A percentile compares a stretch with the other conserved stretches of the same genome.
Conservation (phyloP, 768 basidiomycete genomes). For the Imleria badia region DNA sequence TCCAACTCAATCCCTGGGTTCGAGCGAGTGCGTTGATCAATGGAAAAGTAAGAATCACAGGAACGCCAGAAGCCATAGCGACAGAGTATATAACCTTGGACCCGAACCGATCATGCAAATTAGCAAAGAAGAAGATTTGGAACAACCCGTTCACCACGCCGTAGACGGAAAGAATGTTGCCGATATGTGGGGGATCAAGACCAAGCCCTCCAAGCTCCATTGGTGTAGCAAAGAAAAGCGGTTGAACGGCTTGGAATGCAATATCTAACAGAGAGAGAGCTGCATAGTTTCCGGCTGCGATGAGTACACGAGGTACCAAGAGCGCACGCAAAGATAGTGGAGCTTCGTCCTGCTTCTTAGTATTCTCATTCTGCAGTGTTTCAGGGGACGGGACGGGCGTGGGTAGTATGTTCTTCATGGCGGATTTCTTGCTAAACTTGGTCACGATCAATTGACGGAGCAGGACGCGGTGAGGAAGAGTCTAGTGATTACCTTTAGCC, state of each 20-base stretch:
- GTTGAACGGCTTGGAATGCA: constrained; percentile 60
- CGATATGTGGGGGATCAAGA: constrained; percentile 62
- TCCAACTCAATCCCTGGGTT: constrained; percentile 42
- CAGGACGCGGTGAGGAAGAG: constrained; percentile 30
- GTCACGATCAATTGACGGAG: constrained; percentile 27
- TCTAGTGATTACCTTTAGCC: constrained; percentile 27
- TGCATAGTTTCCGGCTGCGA: constrained; percentile 65
- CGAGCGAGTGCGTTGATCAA: constrained; percentile 58
- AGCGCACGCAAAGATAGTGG: constrained; percentile 51
- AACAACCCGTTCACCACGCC: constrained; percentile 66
- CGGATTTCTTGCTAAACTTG: constrained; percentile 7
- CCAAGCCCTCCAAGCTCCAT: constrained; percentile 69
- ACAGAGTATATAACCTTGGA: constrained; percentile 56
- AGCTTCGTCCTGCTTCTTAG: constrained; percentile 13
- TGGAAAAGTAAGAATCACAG: constrained; percentile 57
- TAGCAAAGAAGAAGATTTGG: constrained; percentile 66
- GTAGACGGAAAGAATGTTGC: constrained; percentile 57
- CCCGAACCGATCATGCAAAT: constrained; percentile 57
- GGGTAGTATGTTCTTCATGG: not conserved
- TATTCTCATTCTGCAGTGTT: not conserved
- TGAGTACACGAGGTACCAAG: constrained; percentile 52
- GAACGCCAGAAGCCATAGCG: constrained; percentile 51
- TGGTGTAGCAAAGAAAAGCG: constrained; percentile 70
- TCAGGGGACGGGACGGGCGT: constrained; percentile 14
- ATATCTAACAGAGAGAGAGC: constrained; percentile 66